Percentiles rank a stretch among this genome's conserved stretches.
phyloP scores from a whole-genome alignment of 495 filamentous ascomycete genomes.

The Penicillium psychrofluorescens region DNA sequence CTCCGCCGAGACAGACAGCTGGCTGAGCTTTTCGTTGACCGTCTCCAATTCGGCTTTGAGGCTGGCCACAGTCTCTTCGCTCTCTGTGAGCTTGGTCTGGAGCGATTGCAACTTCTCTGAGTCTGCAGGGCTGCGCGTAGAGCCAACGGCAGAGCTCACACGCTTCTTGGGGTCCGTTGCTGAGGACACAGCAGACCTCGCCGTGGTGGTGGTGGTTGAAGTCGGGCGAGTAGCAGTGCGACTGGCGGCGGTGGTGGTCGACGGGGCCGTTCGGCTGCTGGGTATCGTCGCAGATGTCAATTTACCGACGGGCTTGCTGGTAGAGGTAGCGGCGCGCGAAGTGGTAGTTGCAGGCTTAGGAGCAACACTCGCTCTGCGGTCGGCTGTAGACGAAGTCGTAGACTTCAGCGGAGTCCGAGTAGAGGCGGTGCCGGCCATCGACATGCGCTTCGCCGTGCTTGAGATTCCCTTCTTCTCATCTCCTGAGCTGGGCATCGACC shows the following conservation, averaged over 20 bases:
- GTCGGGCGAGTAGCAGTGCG: constrained; percentile 16
- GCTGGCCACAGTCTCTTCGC: constrained; percentile 31
- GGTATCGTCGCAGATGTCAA: constrained; percentile 20
- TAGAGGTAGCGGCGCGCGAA: constrained; percentile 22
- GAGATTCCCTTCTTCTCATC: constrained; percentile 40
- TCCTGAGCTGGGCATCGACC: constrained; percentile 37
- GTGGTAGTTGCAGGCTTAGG: constrained; percentile 19
- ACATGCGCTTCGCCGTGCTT: constrained; percentile 41
- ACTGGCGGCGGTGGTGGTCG: constrained; percentile 9
- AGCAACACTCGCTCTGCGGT: constrained; percentile 37
- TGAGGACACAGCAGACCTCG: constrained; percentile 9
- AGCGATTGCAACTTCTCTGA: constrained; percentile 33
- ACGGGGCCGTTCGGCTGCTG: constrained; percentile 19
- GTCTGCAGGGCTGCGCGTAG: constrained; percentile 21
- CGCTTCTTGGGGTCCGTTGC: constrained; percentile 25
- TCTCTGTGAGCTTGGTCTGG: constrained; percentile 35
- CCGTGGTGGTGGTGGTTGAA: constrained; percentile 18
- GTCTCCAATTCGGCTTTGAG: constrained; percentile 34
- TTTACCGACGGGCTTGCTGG: constrained; percentile 14
- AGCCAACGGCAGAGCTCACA: constrained; percentile 21
- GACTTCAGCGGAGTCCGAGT: constrained; percentile 31
- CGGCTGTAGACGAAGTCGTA: constrained; percentile 20
- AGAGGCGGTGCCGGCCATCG: constrained; percentile 30
- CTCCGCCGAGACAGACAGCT: constrained; percentile 25
- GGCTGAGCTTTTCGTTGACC: constrained; percentile 31